Base-by-base conservation (phyloP, 352 stramenopile genomes). In the Globisporangium middletonii region DNA sequence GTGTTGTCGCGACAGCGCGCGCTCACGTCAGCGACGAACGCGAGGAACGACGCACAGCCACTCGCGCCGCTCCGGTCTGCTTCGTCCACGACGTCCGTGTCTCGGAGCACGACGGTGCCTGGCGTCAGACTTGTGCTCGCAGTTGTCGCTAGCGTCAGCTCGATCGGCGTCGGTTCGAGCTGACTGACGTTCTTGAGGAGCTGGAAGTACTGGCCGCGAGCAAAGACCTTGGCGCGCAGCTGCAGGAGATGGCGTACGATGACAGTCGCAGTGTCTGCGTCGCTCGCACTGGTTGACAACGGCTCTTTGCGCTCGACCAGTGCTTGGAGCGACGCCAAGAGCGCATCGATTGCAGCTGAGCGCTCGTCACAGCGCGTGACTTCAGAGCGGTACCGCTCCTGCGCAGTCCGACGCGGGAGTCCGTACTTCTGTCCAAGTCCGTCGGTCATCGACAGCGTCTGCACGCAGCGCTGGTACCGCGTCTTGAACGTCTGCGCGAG, bases 351-450 rank as follows among this genome's bases (percentile, higher is more conserved):
- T 13, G 68, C 63, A n/a, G 62, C 57, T 4, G 80, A 87, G 46
- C 73, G 72, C 26, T 79, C 70, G 33, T 97, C 87, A 26, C 83
- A 89, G 8, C 80, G 80, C 26, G 80, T 89, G 15, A 91, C 88
- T 57, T 94, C 85, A 1, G 83, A 92, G 4, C 90, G 77, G 42
- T 93, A 88, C 15, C 77, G 63, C 56, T 97, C 89, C 61, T 96
- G 86, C 2, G 90, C 88, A 13, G 74, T 84, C 35, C 89, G 81
- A 0, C 86, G 68, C 52, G 90, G 90, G 26, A 91, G 64, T 15
- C 90, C 88, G 41, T 92, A 97, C 66, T 94, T 97, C 63, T 90
- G 86, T 0, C 89, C 89, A 0, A 97, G 68, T 0, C 90, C 89
- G 61, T 97, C 86, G 52, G 86, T 84, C 69, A 97, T 90, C 16